phyloP scores from a whole-genome alignment of 179 eudicot genomes.

The Silene vulgaris region DNA sequence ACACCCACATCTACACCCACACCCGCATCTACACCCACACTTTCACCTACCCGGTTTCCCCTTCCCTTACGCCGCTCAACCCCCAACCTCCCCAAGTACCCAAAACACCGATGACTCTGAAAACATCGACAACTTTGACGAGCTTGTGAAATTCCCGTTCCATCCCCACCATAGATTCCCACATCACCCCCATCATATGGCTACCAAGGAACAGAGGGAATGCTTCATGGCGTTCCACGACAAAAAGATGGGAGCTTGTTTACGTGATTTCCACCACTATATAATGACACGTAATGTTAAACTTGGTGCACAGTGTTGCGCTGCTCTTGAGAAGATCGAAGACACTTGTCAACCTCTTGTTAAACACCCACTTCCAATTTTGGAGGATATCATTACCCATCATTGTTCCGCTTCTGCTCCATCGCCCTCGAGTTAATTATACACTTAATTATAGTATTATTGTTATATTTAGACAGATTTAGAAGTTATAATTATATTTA shows the following conservation, averaged over 20 bases:
- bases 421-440: neutral
- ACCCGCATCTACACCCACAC: neutral
- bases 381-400: neutral
- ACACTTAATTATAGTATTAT: too few relatives aligned
- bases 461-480: too few relatives aligned
- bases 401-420: constrained; percentile 16
- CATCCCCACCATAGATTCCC: too few relatives aligned
- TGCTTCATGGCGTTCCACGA: constrained; percentile 15
- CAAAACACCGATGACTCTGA: too few relatives aligned
- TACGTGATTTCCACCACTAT: neutral
- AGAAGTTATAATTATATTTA: too few relatives aligned
- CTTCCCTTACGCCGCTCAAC: too few relatives aligned
- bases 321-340: constrained; percentile 15
- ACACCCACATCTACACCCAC: neutral
- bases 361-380: neutral
- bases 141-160: too few relatives aligned
- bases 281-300: neutral
- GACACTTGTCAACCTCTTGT: constrained; percentile 15
- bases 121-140: too few relatives aligned
- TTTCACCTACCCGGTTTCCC: too few relatives aligned
- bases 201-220: neutral
- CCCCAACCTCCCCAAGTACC: too few relatives aligned
- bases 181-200: too few relatives aligned
- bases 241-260: constrained; percentile 14
- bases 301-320: constrained; percentile 20